These are phyloP conservation scores for Dendrothele bispora DNA, from an alignment of 768 basidiomycete species.

Conservation along the genomic window DNA sequence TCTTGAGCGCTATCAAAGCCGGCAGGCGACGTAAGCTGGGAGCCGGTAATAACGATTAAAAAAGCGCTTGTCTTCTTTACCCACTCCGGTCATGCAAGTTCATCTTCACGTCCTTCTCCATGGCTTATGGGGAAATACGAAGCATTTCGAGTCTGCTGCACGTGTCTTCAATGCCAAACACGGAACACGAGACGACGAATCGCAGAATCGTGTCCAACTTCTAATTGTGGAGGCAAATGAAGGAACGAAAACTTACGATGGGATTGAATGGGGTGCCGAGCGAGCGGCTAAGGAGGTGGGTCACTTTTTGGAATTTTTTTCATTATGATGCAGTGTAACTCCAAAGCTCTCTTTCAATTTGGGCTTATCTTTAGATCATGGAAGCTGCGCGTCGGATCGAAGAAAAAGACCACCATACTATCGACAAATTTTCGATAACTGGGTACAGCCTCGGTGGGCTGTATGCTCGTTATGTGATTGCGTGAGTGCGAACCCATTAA, in stretches of 20 bases:
- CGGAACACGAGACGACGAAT: background rate
- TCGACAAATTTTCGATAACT: conserved; percentile 22
- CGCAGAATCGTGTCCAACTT: conserved; percentile 19
- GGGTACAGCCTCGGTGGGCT: conserved; percentile 39
- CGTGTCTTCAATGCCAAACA: conserved; percentile 13
- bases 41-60: too few relatives aligned
- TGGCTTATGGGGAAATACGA: conserved; percentile 28
- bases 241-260: conserved; percentile 29
- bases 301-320: background rate
- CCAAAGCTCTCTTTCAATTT: too few relatives aligned
- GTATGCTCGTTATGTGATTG: conserved; percentile 33
- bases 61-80: too few relatives aligned
- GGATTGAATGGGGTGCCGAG: conserved; percentile 34
- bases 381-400: conserved; percentile 26
- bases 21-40: too few relatives aligned
- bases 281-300: conserved; percentile 17
- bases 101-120: conserved; percentile 21
- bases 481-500: conserved; percentile 7
- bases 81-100: conserved; percentile 5
- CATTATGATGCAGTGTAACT: too few relatives aligned
- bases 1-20: too few relatives aligned
- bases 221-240: conserved; percentile 22
- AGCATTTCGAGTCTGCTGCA: conserved; percentile 20
- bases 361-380: background rate
- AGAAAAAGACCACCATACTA: conserved; percentile 17